phyloP scores from a whole-genome alignment of 768 basidiomycete genomes.

The Boletus subcaerulescens region DNA sequence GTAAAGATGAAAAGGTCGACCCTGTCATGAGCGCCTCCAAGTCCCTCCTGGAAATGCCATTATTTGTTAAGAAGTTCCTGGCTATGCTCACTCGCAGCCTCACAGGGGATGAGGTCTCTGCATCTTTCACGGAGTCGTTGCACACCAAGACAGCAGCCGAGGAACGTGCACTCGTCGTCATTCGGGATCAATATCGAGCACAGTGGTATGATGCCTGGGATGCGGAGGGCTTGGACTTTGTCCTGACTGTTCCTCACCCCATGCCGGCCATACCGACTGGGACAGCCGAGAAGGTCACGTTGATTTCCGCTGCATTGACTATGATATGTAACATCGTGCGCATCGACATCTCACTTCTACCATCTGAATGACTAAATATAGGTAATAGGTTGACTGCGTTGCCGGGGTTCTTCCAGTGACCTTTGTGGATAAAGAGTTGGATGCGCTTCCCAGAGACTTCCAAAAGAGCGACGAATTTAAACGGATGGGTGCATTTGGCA shows the following conservation, averaged over 20 bases:
- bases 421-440: conserved; percentile 43
- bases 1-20: conserved; percentile 36
- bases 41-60: conserved; percentile 25
- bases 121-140: conserved; percentile 36
- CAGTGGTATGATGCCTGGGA: conserved; percentile 40
- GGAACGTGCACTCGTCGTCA: conserved; percentile 29
- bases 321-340: conserved; percentile 47
- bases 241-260: conserved; percentile 39
- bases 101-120: conserved; percentile 26
- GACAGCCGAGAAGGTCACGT: conserved; percentile 32
- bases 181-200: conserved; percentile 22
- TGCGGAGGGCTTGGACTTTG: conserved; percentile 38
- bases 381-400: conserved; percentile 47
- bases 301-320: conserved; percentile 31
- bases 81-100: conserved; percentile 36
- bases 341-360: background rate
- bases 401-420: conserved; percentile 63
- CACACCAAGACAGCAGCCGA: conserved; percentile 26
- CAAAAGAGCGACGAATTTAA: conserved; percentile 20
- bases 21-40: conserved; percentile 25
- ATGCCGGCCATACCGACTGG: conserved; percentile 38
- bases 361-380: background rate
- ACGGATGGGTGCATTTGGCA: conserved; percentile 43
- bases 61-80: conserved; percentile 42
- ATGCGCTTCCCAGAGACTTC: conserved; percentile 37